phyloP scores from a whole-genome alignment of 495 filamentous ascomycete species.

The Hyphodiscus hymeniophilus region DNA sequence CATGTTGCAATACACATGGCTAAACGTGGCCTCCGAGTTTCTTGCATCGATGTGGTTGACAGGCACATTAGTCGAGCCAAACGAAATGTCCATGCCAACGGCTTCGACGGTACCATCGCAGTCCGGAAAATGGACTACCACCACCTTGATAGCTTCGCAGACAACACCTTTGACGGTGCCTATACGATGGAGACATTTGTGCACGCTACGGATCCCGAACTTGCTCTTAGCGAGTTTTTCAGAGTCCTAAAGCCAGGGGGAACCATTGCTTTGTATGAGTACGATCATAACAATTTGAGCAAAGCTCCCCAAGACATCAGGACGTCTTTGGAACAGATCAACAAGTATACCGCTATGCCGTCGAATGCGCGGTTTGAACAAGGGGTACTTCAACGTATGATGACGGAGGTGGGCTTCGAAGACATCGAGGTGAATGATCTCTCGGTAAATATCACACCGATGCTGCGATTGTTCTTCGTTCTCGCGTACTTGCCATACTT shows the following conservation, averaged over 20 bases:
- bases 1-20: slow-evolving; percentile 42
- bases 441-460: slow-evolving; percentile 41
- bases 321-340: slow-evolving; percentile 31
- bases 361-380: slow-evolving; percentile 29
- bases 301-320: slow-evolving; percentile 18
- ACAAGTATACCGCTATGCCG: slow-evolving; percentile 41
- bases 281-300: slow-evolving; percentile 34
- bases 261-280: slow-evolving; percentile 40
- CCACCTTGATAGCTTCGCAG: slow-evolving; percentile 33
- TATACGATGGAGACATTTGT: slow-evolving; percentile 56
- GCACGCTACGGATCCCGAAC: slow-evolving; percentile 42
- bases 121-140: slow-evolving; percentile 45
- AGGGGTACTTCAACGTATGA: slow-evolving; percentile 28
- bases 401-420: slow-evolving; percentile 42
- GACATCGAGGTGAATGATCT: slow-evolving; percentile 39
- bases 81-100: slow-evolving; percentile 30
- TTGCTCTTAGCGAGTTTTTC: slow-evolving; percentile 38
- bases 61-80: slow-evolving; percentile 38
- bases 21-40: slow-evolving; percentile 29
- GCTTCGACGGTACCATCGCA: slow-evolving; percentile 29
- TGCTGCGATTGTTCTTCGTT: slow-evolving; percentile 42
- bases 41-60: slow-evolving; percentile 43
- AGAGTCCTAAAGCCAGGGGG: slow-evolving; percentile 43
- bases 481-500: slow-evolving; percentile 45
- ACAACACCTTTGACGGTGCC: slow-evolving; percentile 39